Evolutionary conservation across 768 basidiomycete species (phyloP).

Genomic region (Mycena venus): DNA sequence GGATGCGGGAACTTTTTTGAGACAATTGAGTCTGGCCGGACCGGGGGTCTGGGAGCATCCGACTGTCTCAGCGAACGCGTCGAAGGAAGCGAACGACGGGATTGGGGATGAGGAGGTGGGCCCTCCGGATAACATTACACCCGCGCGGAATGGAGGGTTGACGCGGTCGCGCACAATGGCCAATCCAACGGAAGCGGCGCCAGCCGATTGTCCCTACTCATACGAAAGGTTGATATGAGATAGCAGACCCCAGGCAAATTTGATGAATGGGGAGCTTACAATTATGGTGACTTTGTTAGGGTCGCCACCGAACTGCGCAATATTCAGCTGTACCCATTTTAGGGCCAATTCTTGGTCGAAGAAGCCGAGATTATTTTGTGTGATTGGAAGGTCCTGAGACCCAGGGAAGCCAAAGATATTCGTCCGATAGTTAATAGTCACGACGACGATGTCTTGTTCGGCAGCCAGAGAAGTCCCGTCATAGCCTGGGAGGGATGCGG

Average conservation of each 20-base stretch:
- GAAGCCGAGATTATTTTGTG: slow-evolving; percentile 22
- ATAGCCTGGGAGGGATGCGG: not conserved
- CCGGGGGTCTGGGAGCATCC: slow-evolving; percentile 37
- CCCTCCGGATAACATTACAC: slow-evolving; percentile 12
- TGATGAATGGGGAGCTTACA: not conserved
- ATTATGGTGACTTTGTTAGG: slow-evolving; percentile 45
- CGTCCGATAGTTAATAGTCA: slow-evolving; percentile 22
- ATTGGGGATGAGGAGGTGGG: not conserved
- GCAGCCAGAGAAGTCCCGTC: slow-evolving; percentile 15
- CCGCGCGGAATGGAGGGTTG: slow-evolving; percentile 7
- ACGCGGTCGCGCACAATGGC: slow-evolving; percentile 13
- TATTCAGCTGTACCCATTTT: slow-evolving; percentile 58
- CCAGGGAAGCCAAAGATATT: slow-evolving; percentile 26
- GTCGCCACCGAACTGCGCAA: slow-evolving; percentile 61
- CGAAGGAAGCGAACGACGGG: slow-evolving; percentile 10
- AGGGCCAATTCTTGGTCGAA: slow-evolving; percentile 38
- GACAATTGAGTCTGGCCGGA: slow-evolving; percentile 32
- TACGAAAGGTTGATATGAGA: not conserved
- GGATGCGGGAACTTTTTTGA: slow-evolving; percentile 35
- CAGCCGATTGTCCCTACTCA: slow-evolving; percentile 18
- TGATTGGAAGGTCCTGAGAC: not conserved
- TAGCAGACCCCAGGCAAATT: too few relatives aligned
- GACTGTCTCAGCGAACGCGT: slow-evolving; percentile 15
- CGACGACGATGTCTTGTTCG: slow-evolving; percentile 20
- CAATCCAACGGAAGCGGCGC: not conserved